A percentile compares a stretch with the other conserved stretches of the same genome.
Conservation (phyloP, 495 filamentous ascomycete genomes). For the Niebla homalea region DNA sequence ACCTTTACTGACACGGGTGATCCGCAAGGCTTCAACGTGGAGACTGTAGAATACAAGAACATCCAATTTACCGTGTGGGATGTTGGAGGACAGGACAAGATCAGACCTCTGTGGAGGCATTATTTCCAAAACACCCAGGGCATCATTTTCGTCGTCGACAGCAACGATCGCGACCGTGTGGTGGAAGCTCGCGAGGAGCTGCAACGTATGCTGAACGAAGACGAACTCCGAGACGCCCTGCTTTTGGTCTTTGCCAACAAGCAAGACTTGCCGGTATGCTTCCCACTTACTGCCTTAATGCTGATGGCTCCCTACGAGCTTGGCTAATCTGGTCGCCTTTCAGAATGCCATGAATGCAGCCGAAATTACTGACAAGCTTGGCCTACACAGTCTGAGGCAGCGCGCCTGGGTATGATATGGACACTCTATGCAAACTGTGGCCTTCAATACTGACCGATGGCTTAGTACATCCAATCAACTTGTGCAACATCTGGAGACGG, state of each 20-base stretch:
- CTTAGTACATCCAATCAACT: conserved; percentile 97
- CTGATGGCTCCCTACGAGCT: neutral
- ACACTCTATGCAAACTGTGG: neutral
- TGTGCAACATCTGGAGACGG: conserved; percentile 98
- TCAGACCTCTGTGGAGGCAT: conserved; percentile 92
- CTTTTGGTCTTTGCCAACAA: conserved; percentile 99
- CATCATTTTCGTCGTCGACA: conserved; percentile 99
- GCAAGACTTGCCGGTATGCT: conserved; percentile 94
- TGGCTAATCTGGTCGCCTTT: conserved; percentile 5
- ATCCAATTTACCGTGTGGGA: conserved; percentile 99
- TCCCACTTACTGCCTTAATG: neutral
- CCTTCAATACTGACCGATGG: conserved; percentile 11
- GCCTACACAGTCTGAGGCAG: conserved; percentile 93
- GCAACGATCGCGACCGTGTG: conserved; percentile 99
- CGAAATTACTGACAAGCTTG: conserved; percentile 99
- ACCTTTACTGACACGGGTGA: conserved; percentile 47
- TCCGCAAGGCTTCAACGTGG: conserved; percentile 92
- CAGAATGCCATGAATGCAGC: conserved; percentile 99
- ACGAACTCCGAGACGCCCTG: conserved; percentile 93
- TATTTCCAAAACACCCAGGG: conserved; percentile 99
- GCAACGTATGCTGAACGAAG: conserved; percentile 99
- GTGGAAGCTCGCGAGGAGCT: conserved; percentile 97
- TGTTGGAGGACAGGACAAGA: conserved; percentile 99
- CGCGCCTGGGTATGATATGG: conserved; percentile 84
- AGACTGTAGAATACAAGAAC: conserved; percentile 98